Percentiles rank a stretch among this genome's conserved stretches.
phyloP scores from a whole-genome alignment of 176 grass and related monocot species.

The Poa annua region DNA sequence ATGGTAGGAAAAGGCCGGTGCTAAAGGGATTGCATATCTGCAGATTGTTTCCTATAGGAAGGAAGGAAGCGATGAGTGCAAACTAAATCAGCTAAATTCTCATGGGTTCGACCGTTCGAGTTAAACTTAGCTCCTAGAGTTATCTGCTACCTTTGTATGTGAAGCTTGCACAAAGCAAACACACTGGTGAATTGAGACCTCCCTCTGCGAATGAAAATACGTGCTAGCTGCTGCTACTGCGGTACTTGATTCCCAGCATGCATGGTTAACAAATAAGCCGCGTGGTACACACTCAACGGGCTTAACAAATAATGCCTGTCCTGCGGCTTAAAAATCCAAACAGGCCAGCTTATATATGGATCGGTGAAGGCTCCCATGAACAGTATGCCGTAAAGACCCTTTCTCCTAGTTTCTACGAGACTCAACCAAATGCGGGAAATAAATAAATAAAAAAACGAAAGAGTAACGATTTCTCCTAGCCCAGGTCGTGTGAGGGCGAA shows the following conservation, averaged over 20 bases:
- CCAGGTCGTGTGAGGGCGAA: not conserved
- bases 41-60: not conserved
- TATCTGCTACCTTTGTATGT: not conserved
- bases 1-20: not conserved
- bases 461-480: not conserved
- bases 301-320: too few species aligned
- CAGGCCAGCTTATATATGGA: too few species aligned
- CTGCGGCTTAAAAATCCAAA: too few species aligned
- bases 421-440: too few species aligned
- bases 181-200: not conserved
- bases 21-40: not conserved
- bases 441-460: too few species aligned
- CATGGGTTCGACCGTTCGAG: not conserved
- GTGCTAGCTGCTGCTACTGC: not conserved
- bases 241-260: too few species aligned
- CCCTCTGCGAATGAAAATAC: not conserved
- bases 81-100: not conserved
- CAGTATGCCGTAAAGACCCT: too few species aligned
- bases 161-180: not conserved
- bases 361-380: too few species aligned
- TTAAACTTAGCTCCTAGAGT: not conserved
- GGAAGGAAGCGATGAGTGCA: not conserved
- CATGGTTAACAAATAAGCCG: too few species aligned
- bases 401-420: too few species aligned
- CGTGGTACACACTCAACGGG: too few species aligned